These are phyloP conservation scores for Larix kaempferi DNA, from an alignment of 75 land plant genomes.

Conservation along the genomic window DNA sequence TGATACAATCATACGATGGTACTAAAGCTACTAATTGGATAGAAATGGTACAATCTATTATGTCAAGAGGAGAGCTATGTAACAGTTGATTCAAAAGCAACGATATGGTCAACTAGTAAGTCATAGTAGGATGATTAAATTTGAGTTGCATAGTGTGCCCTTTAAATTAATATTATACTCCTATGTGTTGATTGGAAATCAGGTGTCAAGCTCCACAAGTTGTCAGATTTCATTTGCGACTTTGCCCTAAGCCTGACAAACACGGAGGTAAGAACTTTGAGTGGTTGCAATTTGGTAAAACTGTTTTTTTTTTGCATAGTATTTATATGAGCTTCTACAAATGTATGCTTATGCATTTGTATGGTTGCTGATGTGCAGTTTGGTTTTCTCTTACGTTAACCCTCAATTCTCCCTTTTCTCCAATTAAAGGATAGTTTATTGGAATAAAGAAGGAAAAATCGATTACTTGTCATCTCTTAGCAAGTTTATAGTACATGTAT, in stretches of 20 bases:
- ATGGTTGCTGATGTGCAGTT: not conserved
- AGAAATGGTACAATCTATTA: not conserved
- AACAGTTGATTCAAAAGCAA: not conserved
- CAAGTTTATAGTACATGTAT: not conserved
- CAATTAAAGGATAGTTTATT: not conserved
- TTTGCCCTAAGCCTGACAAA: not conserved
- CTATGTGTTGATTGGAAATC: not conserved
- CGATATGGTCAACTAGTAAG: not conserved
- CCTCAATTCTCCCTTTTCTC: not conserved
- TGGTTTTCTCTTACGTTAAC: not conserved
- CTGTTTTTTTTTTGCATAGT: not conserved
- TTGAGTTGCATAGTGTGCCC: not conserved
- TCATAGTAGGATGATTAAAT: not conserved
- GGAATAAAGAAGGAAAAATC: not conserved
- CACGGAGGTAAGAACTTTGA: not conserved
- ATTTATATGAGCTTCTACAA: not conserved
- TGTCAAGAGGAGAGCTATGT: not conserved
- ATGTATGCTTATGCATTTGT: not conserved
- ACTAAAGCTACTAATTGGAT: not conserved
- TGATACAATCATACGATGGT: not conserved
- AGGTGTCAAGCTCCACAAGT: not conserved
- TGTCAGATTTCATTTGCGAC: not conserved
- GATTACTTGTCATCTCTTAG: not conserved
- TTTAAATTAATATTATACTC: constrained; percentile 4
- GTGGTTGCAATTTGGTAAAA: not conserved